Conservation (phyloP, 2,329 filamentous ascomycete species). For the Colletotrichum theobromicola region DNA sequence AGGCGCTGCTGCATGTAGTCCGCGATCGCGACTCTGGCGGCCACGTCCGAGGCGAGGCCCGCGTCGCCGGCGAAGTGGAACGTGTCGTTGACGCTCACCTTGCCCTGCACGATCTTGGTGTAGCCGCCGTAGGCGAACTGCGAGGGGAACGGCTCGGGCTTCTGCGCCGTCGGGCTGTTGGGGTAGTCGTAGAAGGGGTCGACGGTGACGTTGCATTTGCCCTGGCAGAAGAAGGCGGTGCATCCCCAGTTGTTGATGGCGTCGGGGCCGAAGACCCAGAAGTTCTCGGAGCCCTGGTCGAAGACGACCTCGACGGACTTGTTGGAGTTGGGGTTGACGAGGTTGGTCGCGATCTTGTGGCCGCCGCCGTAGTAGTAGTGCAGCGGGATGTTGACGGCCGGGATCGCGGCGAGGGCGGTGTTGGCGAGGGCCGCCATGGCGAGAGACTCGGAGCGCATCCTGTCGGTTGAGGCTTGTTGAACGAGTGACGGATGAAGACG, state of each 20-base stretch:
- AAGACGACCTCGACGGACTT: constrained; percentile 13
- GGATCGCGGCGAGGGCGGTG: constrained; percentile 1
- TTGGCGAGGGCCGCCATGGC: constrained; percentile 1
- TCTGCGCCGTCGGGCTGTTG: neutral
- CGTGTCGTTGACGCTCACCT: constrained; percentile 5
- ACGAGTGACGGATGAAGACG: neutral
- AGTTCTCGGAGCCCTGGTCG: constrained; percentile 17
- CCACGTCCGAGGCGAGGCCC: neutral
- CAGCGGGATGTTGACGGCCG: constrained; percentile 2
- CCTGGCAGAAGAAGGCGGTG: constrained; percentile 10
- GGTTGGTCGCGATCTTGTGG: constrained; percentile 14
- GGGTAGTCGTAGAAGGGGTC: constrained; percentile 14
- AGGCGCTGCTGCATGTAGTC: constrained; percentile 14
- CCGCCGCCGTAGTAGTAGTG: constrained; percentile 18
- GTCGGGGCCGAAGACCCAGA: constrained; percentile 14
- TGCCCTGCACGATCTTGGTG: constrained; percentile 7
- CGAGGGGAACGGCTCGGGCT: neutral
- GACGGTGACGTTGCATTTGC: constrained; percentile 10
- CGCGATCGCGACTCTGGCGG: neutral
- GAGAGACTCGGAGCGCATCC: constrained; percentile 1
- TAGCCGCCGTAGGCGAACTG: constrained; percentile 7
- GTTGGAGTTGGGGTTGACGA: neutral
- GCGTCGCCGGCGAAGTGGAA: constrained; percentile 5
- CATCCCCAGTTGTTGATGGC: constrained; percentile 15
- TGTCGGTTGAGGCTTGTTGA: neutral